Percentiles rank a stretch among this genome's conserved stretches.
These are phyloP conservation scores for Proteromonas lacertae DNA, from an alignment of 352 stramenopile genomes.

Conservation along the genomic window DNA sequence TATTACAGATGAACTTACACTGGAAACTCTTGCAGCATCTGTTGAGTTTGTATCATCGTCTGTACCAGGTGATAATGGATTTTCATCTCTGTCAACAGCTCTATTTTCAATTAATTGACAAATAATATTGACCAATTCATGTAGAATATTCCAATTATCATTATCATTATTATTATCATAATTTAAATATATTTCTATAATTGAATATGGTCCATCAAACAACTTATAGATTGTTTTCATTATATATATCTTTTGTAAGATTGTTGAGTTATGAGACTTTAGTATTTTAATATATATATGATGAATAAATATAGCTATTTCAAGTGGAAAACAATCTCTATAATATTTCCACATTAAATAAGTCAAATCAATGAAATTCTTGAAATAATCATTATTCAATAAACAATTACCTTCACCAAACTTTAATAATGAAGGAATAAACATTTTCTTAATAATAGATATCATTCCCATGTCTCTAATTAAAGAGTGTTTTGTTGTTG, in stretches of 20 bases:
- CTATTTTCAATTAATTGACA: conserved; percentile 2
- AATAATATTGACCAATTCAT: neutral
- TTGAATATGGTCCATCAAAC: conserved; percentile 19
- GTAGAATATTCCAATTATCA: conserved; percentile 3
- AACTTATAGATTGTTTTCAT: conserved; percentile 24
- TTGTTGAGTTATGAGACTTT: neutral
- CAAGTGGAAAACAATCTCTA: conserved; percentile 21
- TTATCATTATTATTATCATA: conserved; percentile 16
- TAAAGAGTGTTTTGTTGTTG: too few relatives aligned
- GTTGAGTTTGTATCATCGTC: neutral
- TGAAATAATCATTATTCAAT: too few relatives aligned
- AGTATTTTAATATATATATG: conserved; percentile 26
- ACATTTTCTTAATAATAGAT: too few relatives aligned
- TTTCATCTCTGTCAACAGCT: neutral
- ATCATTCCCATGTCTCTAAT: too few relatives aligned
- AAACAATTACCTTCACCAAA: too few relatives aligned
- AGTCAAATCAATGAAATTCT: conserved; percentile 19
- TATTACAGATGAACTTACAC: neutral
- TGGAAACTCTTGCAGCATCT: neutral
- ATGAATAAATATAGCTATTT: conserved; percentile 29
- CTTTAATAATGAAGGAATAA: too few relatives aligned
- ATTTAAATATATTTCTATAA: conserved; percentile 31
- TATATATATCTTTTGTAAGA: conserved; percentile 13
- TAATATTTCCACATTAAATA: conserved; percentile 23
- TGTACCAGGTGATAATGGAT: too few relatives aligned